These are phyloP conservation scores for Sugiyamaella xylanicola DNA, from an alignment of 1,139 yeast species.

Conservation along the genomic window DNA sequence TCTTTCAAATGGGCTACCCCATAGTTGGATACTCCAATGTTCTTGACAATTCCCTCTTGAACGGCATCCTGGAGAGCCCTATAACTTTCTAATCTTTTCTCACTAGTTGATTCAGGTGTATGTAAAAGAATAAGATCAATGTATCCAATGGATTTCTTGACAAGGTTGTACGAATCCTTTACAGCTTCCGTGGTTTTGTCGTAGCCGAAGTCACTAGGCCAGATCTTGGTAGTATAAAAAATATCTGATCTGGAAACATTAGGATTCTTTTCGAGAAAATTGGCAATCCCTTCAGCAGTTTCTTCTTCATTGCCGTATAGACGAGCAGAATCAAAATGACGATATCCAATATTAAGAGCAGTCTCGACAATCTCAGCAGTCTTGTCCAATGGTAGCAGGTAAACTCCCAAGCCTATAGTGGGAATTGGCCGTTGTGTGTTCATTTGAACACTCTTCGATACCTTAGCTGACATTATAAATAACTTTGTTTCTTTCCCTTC, in stretches of 20 bases:
- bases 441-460: slow-evolving; percentile 21
- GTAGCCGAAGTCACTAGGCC: slow-evolving; percentile 60
- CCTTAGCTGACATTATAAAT: slow-evolving; percentile 2
- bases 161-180: slow-evolving; percentile 51
- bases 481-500: too few species aligned
- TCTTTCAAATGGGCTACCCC: slow-evolving; percentile 46
- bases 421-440: slow-evolving; percentile 55
- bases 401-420: slow-evolving; percentile 62
- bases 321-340: slow-evolving; percentile 68
- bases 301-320: slow-evolving; percentile 59
- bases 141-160: slow-evolving; percentile 50
- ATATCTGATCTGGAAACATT: slow-evolving; percentile 53
- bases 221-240: slow-evolving; percentile 70
- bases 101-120: slow-evolving; percentile 40
- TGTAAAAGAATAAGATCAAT: slow-evolving; percentile 51
- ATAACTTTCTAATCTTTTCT: slow-evolving; percentile 45
- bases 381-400: slow-evolving; percentile 49
- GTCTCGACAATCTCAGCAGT: slow-evolving; percentile 46
- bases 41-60: slow-evolving; percentile 40
- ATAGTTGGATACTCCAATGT: slow-evolving; percentile 50
- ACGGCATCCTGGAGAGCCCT: slow-evolving; percentile 48
- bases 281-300: slow-evolving; percentile 52
- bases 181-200: slow-evolving; percentile 58
- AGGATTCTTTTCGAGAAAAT: slow-evolving; percentile 46
- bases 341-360: slow-evolving; percentile 64